phyloP scores from a whole-genome alignment of 2,329 filamentous ascomycete species.

The Neofusicoccum sp. region DNA sequence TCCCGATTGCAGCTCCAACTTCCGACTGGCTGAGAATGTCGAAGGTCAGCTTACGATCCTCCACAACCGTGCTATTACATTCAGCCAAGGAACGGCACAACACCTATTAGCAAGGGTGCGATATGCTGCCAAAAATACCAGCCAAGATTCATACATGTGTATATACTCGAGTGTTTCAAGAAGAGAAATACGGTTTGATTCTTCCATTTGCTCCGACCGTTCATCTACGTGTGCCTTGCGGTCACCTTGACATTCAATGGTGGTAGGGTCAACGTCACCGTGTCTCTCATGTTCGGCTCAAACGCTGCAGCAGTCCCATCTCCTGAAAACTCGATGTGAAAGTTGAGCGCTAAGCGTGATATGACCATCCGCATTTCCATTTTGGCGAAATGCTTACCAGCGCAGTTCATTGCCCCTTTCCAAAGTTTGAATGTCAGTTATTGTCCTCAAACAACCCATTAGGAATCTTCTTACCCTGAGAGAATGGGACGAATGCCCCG shows the following conservation, averaged over 20 bases:
- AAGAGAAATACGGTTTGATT: too few relatives aligned
- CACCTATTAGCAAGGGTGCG: too few relatives aligned
- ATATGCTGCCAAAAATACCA: too few relatives aligned
- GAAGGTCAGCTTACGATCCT: too few relatives aligned
- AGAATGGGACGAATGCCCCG: conserved; percentile 3
- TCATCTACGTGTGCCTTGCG: neutral
- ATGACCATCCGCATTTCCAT: conserved; percentile 8
- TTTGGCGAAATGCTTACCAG: neutral
- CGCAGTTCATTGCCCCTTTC: neutral
- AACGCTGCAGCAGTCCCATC: neutral
- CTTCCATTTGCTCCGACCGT: neutral
- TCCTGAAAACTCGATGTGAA: neutral
- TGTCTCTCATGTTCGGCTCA: neutral
- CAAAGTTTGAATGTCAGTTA: too few relatives aligned
- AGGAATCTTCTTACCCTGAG: neutral
- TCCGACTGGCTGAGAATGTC: too few relatives aligned
- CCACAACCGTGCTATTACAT: too few relatives aligned
- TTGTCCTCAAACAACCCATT: too few relatives aligned
- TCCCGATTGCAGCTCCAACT: too few relatives aligned
- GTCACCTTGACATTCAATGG: neutral
- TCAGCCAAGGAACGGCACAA: too few relatives aligned
- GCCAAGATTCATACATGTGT: too few relatives aligned
- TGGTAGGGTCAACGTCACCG: neutral
- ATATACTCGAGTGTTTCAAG: too few relatives aligned
- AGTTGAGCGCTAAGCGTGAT: neutral